Conservation (phyloP, 1,284 basidiomycete genomes). For the Ceratobasidium sp. region DNA sequence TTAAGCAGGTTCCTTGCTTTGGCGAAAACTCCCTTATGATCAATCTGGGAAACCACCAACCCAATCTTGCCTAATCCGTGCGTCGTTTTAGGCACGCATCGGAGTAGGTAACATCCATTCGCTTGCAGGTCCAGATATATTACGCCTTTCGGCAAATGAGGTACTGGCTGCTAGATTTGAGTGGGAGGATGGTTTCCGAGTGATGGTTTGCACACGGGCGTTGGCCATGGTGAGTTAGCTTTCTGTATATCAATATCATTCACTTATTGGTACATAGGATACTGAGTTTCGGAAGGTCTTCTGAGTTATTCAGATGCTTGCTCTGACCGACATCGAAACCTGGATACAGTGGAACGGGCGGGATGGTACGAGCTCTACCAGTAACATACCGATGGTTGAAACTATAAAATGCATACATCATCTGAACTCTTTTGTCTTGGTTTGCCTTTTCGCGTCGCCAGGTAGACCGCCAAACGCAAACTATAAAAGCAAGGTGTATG, state of each 20-base stretch:
- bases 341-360: not conserved
- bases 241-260: too few relatives aligned
- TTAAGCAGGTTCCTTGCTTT: not conserved
- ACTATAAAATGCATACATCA: too few relatives aligned
- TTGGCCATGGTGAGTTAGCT: slow-evolving; percentile 6
- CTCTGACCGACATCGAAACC: not conserved
- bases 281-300: not conserved
- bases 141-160: not conserved
- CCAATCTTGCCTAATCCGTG: not conserved
- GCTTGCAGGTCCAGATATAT: not conserved
- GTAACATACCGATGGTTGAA: too few relatives aligned
- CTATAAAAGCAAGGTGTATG: too few relatives aligned
- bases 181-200: not conserved
- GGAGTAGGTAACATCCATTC: not conserved
- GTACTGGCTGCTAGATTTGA: not conserved
- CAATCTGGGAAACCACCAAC: not conserved
- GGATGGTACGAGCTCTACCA: not conserved
- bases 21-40: not conserved
- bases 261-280: not conserved
- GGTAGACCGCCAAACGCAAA: too few relatives aligned
- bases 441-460: too few relatives aligned
- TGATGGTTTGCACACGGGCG: not conserved
- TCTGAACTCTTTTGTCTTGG: too few relatives aligned
- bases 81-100: not conserved
- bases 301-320: not conserved